Base-by-base conservation (phyloP, 139 green algal genomes). In the Yamagishiella unicocca region DNA sequence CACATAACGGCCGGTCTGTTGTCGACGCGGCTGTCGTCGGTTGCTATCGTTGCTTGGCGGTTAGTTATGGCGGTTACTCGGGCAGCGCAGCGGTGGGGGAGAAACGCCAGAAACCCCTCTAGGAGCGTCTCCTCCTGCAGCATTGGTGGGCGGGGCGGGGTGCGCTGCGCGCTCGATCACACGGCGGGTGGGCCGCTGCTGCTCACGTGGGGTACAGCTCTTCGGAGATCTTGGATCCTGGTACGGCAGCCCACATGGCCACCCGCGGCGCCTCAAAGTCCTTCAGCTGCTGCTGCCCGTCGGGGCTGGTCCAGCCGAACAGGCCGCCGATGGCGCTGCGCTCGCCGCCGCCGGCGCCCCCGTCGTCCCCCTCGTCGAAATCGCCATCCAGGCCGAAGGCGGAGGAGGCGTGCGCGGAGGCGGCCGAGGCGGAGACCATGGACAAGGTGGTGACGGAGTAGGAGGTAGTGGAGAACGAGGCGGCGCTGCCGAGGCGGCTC, bases 221-320 rank as follows among this genome's bases (percentile, higher is more conserved):
- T 2, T 86, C 62, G 2, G 79, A 85, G 75, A 89, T 85, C 68
- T 83, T 87, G 46, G 78, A 83, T 68, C 78, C 67, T n/a, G 78
- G 87, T 50, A 83, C 66, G 35, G 77, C 66, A 14, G 87, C 29
- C 87, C 87, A 90, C 54, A 90, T 87, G 53, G 79, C 70, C 42
- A 87, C 87, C 1, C n/a, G 37, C 2, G 87, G 87, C 43, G 62
- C 55, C 53, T 90, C 27, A 31, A 90, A 90, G 35, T 89, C 85
- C 14, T 33, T 33, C 9, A 85, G 55, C 79, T 85, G 79, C 43
- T 67, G 62, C 79, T 77, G 42, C 24, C 77, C 77, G 7, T 37
- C 82, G 29, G 53, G 7, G 14, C 38, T 73, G 19, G 53, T 27
- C 38, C 70, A 82, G 3, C 68, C 50, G 35, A 50, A 72, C 24